phyloP scores from a whole-genome alignment of 2,329 filamentous ascomycete genomes.

The Ophiocordyceps polyrhachis-furcata region DNA sequence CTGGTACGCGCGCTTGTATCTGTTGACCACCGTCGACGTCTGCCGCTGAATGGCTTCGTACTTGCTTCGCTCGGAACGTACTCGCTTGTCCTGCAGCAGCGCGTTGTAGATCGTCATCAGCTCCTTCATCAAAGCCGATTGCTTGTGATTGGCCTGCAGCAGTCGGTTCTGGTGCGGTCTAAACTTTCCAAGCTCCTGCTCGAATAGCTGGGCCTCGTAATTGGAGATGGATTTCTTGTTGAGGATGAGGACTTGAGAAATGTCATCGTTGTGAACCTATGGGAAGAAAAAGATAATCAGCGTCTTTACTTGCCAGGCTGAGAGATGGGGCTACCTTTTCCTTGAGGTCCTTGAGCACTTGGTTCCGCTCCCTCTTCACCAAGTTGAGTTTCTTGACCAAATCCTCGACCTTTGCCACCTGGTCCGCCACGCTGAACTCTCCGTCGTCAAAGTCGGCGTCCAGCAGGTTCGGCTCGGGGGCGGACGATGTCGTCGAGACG shows the following conservation, averaged over 20 bases:
- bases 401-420: constrained; percentile 78
- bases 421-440: constrained; percentile 63
- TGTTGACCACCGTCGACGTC: constrained; percentile 59
- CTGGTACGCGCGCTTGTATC: constrained; percentile 81
- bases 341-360: constrained; percentile 91
- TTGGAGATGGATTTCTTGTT: constrained; percentile 95
- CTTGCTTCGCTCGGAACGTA: constrained; percentile 84
- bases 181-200: constrained; percentile 95
- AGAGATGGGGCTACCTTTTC: constrained; percentile 63
- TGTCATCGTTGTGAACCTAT: constrained; percentile 94
- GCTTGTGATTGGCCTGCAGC: constrained; percentile 87
- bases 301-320: too few relatives aligned
- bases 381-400: constrained; percentile 79
- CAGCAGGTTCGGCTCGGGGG: constrained; percentile 58
- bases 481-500: constrained; percentile 35
- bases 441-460: constrained; percentile 82
- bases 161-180: constrained; percentile 79
- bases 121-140: constrained; percentile 86
- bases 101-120: constrained; percentile 73
- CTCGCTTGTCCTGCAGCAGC: constrained; percentile 81
- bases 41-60: constrained; percentile 80
- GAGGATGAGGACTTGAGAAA: constrained; percentile 87
- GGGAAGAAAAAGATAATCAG: too few relatives aligned
- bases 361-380: constrained; percentile 77
- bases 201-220: constrained; percentile 82